phyloP scores from a whole-genome alignment of 176 grass and related monocot genomes.

The Alopecurus myosuroides region DNA sequence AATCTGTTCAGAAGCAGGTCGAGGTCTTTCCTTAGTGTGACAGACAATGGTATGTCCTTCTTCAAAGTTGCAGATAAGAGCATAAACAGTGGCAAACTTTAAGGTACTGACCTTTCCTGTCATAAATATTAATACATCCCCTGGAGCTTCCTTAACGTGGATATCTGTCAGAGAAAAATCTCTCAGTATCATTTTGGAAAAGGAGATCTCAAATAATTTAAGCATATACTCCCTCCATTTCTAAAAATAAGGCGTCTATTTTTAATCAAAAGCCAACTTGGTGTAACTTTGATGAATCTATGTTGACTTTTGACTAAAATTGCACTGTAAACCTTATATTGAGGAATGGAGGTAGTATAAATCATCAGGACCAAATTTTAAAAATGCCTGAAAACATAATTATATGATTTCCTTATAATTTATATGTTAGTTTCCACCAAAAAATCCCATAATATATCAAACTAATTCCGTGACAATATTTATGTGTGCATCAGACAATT shows the following conservation, averaged over 20 bases:
- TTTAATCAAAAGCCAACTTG: too few species aligned
- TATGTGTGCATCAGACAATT: background rate
- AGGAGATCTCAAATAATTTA: constrained; percentile 9
- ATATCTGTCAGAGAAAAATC: constrained; percentile 60
- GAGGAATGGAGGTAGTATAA: too few species aligned
- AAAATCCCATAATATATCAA: background rate
- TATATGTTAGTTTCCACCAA: constrained; percentile 15
- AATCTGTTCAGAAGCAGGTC: background rate
- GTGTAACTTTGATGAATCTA: too few species aligned
- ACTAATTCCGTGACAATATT: background rate
- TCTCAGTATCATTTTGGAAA: background rate
- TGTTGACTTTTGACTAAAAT: too few species aligned
- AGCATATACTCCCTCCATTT: too few species aligned
- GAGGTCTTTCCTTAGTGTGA: background rate
- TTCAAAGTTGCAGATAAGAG: background rate
- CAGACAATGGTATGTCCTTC: background rate
- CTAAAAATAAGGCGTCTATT: too few species aligned
- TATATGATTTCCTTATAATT: constrained; percentile 7
- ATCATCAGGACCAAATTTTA: background rate
- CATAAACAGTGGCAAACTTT: background rate
- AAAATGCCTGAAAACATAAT: background rate
- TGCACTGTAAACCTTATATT: too few species aligned
- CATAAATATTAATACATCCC: constrained; percentile 98
- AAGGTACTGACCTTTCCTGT: constrained; percentile 79
- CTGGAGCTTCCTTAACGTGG: constrained; percentile 74